Evolutionary conservation across 2,329 filamentous ascomycete species (phyloP), one percentile per base, ranked within the genome.

Genomic region (Orbilia brochopaga): DNA sequence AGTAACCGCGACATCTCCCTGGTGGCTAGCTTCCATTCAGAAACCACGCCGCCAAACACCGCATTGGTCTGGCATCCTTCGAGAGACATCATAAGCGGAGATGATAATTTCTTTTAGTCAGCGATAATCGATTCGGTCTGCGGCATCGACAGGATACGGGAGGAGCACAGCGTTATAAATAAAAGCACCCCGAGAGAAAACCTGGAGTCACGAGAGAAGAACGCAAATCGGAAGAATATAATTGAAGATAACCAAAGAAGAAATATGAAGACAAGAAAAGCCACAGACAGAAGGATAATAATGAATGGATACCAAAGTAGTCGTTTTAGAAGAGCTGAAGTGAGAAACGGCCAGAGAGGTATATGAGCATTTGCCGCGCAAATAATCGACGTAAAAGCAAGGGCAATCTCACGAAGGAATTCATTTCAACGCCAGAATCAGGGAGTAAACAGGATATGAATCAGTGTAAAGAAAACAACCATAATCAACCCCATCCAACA

Each of bases 361-460:
- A 69, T 69, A 69, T 54, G 65, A 32, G 52, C 42, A 52, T 19
- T 48, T 19, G 19, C 44, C 44, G 17, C 44, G 4, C 35, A 58
- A 37, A 6, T 8, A 61, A 32, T 7, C 24, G 30, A 67, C 21
- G 3, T 30, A 23, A 53, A 62, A 62, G 52, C 58, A 52, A 54
- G 27, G 44, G 51, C 40, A 56, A 60, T 67, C 46, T 59, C 24
- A 50, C 42, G 44, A 46, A 54, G 35, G 27, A 53, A 59, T 52
- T 62, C 65, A 63, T 27, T 58, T 54, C 55, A 69, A 69, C 65
- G 65, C 65, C 65, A 55, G 19, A 54, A 50, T n/a, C n/a, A 51
- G 46, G 52, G 58, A 61, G 30, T 7, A 55, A 56, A 52, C 40
- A 61, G 60, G 50, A 59, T 58, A 50, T 32, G 46, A 46, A 63